Base-by-base conservation (phyloP, 23 red algal species). In the Pyropia yezoensis region DNA sequence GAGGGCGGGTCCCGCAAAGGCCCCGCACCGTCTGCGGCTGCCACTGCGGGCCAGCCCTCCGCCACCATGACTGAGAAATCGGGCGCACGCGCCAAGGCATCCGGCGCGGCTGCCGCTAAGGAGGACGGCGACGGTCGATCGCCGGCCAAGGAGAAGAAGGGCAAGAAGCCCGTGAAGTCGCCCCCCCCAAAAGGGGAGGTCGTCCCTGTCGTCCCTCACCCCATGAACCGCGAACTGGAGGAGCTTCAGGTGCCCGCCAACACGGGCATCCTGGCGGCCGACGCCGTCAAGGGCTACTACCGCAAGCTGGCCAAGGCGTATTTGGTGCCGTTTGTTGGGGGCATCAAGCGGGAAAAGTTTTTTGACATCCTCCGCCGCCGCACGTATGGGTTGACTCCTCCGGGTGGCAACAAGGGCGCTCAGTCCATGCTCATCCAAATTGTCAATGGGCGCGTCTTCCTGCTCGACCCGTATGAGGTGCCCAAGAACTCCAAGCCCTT, bases 381-480 rank as follows among this genome's bases (percentile, higher is more conserved):
- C n/a, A 89, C 73, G n/a, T 89, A 89, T 58, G 51, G 64, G 14
- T 62, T 80, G 23, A 89, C 75, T 2, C 83, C 83, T 9, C 69
- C 69, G 0, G 83, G 83, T 26, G 83, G 71, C 28, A 89, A 89
- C 74, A 89, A 89, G 62, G 83, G 83, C 19, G 70, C 64, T 25
- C 83, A 89, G 59, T 63, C 73, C 9, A 80, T 89, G 11, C 52
- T 89, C 33, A 78, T 89, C 50, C 83, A 89, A 54, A 73, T 89
- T 68, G 74, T 79, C 33, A 57, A 89, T 25, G 16, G 63, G 2
- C 61, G 58, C 33, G 81, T 86, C n/a, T 86, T 67, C 61, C 60
- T 86, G 70, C 74, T 86, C 68, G 81, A 86, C 62, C 81, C 81
- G 14, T 86, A 86, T 27, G 71, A 86, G 66, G 71, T 86, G 51